Conservation (phyloP, 2,329 filamentous ascomycete genomes). For the Monilinia laxa region DNA sequence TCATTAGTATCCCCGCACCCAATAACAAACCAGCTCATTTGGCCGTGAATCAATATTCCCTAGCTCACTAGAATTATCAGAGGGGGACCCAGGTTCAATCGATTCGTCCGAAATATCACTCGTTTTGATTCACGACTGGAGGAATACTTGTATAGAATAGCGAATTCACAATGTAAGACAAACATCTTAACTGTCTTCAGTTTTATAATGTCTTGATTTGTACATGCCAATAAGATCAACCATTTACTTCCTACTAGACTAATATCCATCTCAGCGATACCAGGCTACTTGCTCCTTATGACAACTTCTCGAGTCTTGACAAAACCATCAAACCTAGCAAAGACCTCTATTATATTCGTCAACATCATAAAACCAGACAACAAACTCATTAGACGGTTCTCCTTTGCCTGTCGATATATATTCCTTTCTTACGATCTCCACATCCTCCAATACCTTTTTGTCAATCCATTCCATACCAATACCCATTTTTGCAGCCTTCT, state of each 20-base stretch:
- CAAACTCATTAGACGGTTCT: background rate
- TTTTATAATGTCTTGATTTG: background rate
- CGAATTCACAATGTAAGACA: background rate
- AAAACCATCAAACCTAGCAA: background rate
- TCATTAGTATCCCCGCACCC: background rate
- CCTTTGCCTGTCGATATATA: background rate
- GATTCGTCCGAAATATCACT: background rate
- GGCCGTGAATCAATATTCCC: slow-evolving; percentile 1
- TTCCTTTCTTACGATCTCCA: slow-evolving; percentile 2
- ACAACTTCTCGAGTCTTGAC: background rate
- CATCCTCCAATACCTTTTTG: background rate
- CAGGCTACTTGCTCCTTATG: background rate
- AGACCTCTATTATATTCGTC: background rate
- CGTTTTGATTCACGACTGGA: background rate
- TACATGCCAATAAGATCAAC: background rate
- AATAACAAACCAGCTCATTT: slow-evolving; percentile 2
- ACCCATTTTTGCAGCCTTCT: slow-evolving; percentile 1
- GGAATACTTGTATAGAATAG: background rate
- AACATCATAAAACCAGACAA: slow-evolving; percentile 1
- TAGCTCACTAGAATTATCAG: background rate
- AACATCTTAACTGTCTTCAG: background rate
- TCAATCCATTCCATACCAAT: slow-evolving; percentile 1
- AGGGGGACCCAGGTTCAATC: background rate
- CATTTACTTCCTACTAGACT: background rate
- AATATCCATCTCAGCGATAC: background rate